Base-by-base conservation (phyloP, 2,329 filamentous ascomycete genomes). In the Aspergillus felis region DNA sequence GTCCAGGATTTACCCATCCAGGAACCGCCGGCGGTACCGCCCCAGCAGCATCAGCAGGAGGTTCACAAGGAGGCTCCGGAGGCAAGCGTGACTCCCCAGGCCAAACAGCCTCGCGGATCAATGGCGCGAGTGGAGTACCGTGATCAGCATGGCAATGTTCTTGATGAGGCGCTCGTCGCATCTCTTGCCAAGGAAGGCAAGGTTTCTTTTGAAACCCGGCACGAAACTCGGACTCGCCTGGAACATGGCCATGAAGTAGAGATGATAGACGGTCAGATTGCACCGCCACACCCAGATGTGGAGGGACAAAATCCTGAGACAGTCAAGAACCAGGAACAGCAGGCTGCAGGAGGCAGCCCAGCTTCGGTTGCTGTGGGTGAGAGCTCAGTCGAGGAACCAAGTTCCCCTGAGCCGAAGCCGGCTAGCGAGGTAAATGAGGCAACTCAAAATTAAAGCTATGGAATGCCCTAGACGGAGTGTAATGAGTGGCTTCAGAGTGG, bases 121-220 rank as follows among this genome's bases (percentile, higher is more conserved):
- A 90, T 96, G 75, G 90, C 97, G 77, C 88, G 87, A 65, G 80
- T 97, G 50, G 94, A 97, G 77, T 99, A 96, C 78, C 89, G 94
- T 54, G 94, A 97, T 74, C 91, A 97, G 74, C 82, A 96, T 66
- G 94, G 94, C 64, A 97, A 97, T 70, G 74, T 97, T 32, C 84
- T 99, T 32, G 81, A 93, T 69, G 86, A 89, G 55, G 89, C 92
- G 69, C 85, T 96, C 72, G 92, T 99, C 58, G 85, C 89, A 68
- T 85, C 84, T 22, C 84, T 99, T 32, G 63, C 72, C 25, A 71
- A 72, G 47, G 85, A 93, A 74, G 94, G 93, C 68, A 95, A 96
- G 76, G 92, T 97, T 58, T 91, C 91, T 68, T 97, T 99, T 78
- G 87, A 95, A 78, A 97, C 94, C 12, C 89, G 88, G 64, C 97